Base-by-base conservation (phyloP, 805 yeast genomes). In the Candida arabinofermentans region DNA sequence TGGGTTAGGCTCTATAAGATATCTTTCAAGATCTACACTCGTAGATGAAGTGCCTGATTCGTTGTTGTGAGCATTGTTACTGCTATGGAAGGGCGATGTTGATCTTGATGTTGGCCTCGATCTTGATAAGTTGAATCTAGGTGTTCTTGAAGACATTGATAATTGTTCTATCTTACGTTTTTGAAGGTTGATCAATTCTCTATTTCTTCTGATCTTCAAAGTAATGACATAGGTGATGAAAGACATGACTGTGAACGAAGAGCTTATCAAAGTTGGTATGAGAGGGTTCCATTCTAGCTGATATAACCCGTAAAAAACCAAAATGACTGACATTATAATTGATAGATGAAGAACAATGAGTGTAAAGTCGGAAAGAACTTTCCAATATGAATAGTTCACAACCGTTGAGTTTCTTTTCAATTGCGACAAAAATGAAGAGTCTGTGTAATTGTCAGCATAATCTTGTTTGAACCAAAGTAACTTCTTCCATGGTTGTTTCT, bases 361-460 rank as follows among this genome's bases (percentile, higher is more conserved):
- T 2, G 85, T 69, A 50, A 87, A 82, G 55, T 86, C 95, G n/a
- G 69, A 66, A n/a, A 74, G 70, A n/a, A 88, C 65, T 34, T 79
- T 75, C 67, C 71, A 64, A 53, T 75, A 83, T 1, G 85, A 72
- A 59, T 87, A 83, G 39, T 70, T 70, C 17, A 77, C 74, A 26
- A 87, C 93, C 3, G 90, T 81, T 21, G 88, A 70, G 63, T 88
- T 88, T 30, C 93, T 68, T 49, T 78, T 78, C 45, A 88, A 70
- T 57, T 85, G 95, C 3, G 88, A 79, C n/a, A 90, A 69, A 58
- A 91, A 91, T 3, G 89, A 74, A 2, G 67, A 64, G 57, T 89
- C 95, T 2, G 96, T 91, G 64, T 86, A 87, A 62, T 90, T 93
- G 60, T 91, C 99, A 0, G 96, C 95, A 56, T 81, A 90, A 12